A percentile compares a stretch with the other conserved stretches of the same genome.
phyloP scores from a whole-genome alignment of 768 basidiomycete genomes.

The Mycena rosella region DNA sequence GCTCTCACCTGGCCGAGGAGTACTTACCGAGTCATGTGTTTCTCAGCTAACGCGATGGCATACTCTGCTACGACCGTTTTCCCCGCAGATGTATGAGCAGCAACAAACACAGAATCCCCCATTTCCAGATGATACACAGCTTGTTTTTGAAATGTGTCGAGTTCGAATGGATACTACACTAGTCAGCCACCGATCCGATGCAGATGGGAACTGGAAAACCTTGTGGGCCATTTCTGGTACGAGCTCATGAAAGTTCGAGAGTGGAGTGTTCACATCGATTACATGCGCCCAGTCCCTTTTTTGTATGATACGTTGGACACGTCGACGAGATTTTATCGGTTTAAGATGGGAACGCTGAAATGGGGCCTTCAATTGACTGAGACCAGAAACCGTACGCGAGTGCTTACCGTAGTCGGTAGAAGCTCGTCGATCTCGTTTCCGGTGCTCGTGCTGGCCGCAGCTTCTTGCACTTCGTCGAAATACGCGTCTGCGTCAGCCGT shows the following conservation, averaged over 20 bases:
- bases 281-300: slow-evolving; percentile 99
- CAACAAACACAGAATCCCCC: slow-evolving; percentile 99
- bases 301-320: slow-evolving; percentile 62
- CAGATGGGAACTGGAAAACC: slow-evolving; percentile 53
- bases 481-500: slow-evolving; percentile 30
- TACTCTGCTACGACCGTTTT: slow-evolving; percentile 99
- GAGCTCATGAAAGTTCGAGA: slow-evolving; percentile 90
- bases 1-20: slow-evolving; percentile 3
- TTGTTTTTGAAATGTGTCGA: slow-evolving; percentile 99
- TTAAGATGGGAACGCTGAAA: slow-evolving; percentile 69
- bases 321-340: slow-evolving; percentile 59
- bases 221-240: slow-evolving; percentile 98
- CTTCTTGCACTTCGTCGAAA: slow-evolving; percentile 35
- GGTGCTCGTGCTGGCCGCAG: neutral
- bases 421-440: slow-evolving; percentile 36
- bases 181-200: neutral
- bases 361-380: neutral
- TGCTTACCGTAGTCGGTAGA: slow-evolving; percentile 45
- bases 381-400: slow-evolving; percentile 49
- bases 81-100: slow-evolving; percentile 99
- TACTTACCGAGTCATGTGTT: slow-evolving; percentile 96
- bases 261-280: slow-evolving; percentile 91
- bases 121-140: slow-evolving; percentile 97
- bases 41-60: slow-evolving; percentile 95
- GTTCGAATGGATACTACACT: slow-evolving; percentile 95